Evolutionary conservation across 768 basidiomycete genomes (phyloP), one percentile per base, ranked within the genome.

Genomic region (Calvatia gigantea): DNA sequence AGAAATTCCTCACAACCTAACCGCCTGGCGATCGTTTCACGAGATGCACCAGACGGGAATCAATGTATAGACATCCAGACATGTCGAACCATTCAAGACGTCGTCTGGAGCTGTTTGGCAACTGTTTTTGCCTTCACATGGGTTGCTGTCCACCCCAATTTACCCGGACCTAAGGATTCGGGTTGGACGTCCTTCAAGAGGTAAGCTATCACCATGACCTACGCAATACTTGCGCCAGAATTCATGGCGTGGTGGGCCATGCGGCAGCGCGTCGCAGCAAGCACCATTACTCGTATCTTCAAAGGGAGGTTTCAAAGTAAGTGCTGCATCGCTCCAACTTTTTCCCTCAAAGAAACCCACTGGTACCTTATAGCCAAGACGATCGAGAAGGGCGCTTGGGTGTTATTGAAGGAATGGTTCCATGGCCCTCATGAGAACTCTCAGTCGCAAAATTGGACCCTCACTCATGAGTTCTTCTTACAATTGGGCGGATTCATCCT

Each of bases 191-290:
- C 25, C 14, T 27, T 15, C 25, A 37, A 17, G 42, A 48, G 37
- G 15, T 44, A 46, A 19, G 6, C 23, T 3, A 19, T 46, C 21
- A 35, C 25, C 4, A 47, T 54, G 53, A 14, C 47, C 21, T 54
- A 45, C 5, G 53, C 28, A 2, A n/a, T 54, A 6, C n/a, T 62
- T 15, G 60, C 55, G 2, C 63, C 65, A 5, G 65, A 64, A 19
- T 15, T 60, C 2, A 45, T 64, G 4, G 14, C 60, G 0, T 37
- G 27, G 5, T 66, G 60, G 59, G 60, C 63, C 1, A 8, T 61
- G 25, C 41, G 50, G 19, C 63, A 64, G 33, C 58, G 59, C 21
- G 5, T 58, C 2, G 53, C 31, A 1, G 32, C 31, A 1, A 19
- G 53, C 8, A 21, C 29, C 27, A 54, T 39, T 12, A n/a, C 21